A percentile compares a stretch with the other conserved stretches of the same genome.
Conservation (phyloP, 352 stramenopile genomes). For the Thraustochytrium sp. region DNA sequence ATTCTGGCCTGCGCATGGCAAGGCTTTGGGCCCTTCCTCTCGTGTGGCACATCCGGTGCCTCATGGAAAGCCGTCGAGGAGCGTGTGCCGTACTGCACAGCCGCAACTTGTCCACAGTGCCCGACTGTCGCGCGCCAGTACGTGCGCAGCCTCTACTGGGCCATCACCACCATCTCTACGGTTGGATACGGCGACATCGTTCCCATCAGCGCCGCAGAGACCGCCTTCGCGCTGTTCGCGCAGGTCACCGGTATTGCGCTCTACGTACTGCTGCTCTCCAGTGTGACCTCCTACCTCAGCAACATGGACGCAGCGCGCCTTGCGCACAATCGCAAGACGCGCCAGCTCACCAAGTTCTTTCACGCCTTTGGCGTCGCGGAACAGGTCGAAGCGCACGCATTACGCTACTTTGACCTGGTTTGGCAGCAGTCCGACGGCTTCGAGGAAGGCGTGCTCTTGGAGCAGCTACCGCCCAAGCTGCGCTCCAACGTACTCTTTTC, state of each 20-base stretch:
- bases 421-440: neutral
- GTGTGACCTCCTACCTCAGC: constrained; percentile 13
- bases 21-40: too few species aligned
- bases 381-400: neutral
- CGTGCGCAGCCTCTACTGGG: constrained; percentile 70
- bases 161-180: constrained; percentile 76
- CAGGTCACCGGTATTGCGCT: constrained; percentile 11
- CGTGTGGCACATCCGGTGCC: too few species aligned
- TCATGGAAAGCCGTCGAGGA: too few species aligned
- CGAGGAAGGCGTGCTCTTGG: neutral
- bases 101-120: neutral
- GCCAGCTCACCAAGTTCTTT: constrained; percentile 9
- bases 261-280: constrained; percentile 28
- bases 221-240: neutral
- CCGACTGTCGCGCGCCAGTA: constrained; percentile 50
- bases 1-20: neutral
- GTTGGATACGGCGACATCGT: constrained; percentile 59
- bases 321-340: neutral
- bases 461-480: constrained; percentile 12
- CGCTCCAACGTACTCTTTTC: neutral
- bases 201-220: neutral
- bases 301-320: constrained; percentile 21
- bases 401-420: constrained; percentile 12
- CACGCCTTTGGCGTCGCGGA: neutral
- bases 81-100: too few species aligned